A percentile compares a stretch with the other conserved stretches of the same genome.
Evolutionary conservation across 805 yeast species (phyloP).

Genomic region (Sugiyamaella marilandica): DNA sequence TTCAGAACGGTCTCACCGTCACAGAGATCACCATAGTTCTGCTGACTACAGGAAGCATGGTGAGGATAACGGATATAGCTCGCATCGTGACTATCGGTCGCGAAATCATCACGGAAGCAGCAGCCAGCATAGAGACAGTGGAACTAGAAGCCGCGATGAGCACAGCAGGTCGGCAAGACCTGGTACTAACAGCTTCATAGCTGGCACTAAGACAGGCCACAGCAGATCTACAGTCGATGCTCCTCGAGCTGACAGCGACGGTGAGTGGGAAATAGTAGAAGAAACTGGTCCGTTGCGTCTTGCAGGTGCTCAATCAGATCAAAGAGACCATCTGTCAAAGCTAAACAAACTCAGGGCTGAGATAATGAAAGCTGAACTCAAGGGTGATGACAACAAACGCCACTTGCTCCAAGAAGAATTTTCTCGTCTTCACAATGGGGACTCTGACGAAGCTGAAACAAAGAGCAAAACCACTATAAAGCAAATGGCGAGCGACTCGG

Average conservation of each 20-base stretch:
- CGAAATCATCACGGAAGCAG: not conserved
- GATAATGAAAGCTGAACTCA: slow-evolving; percentile 34
- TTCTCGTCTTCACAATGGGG: slow-evolving; percentile 6
- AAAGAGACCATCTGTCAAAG: slow-evolving; percentile 3
- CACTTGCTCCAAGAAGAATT: slow-evolving; percentile 28
- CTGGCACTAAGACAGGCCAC: not conserved
- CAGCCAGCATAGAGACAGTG: not conserved
- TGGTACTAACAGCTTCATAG: not conserved
- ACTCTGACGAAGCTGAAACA: not conserved
- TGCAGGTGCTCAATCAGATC: slow-evolving; percentile 3
- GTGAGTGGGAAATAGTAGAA: slow-evolving; percentile 17
- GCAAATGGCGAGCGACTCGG: slow-evolving; percentile 12
- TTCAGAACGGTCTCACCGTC: not conserved
- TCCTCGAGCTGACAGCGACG: not conserved
- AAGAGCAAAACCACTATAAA: slow-evolving; percentile 9
- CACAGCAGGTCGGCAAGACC: not conserved
- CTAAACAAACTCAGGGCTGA: slow-evolving; percentile 33
- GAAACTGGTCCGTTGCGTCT: slow-evolving; percentile 12
- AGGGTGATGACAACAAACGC: slow-evolving; percentile 22
- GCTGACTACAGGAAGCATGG: not conserved
- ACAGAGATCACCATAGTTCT: slow-evolving; percentile 1
- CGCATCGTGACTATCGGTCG: too few species aligned
- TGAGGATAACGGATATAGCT: too few species aligned
- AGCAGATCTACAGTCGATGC: too few species aligned
- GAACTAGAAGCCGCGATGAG: not conserved